A percentile compares a stretch with the other conserved stretches of the same genome.
These are phyloP conservation scores for Millerago galiae DNA, from an alignment of 805 yeast species.

Conservation along the genomic window DNA sequence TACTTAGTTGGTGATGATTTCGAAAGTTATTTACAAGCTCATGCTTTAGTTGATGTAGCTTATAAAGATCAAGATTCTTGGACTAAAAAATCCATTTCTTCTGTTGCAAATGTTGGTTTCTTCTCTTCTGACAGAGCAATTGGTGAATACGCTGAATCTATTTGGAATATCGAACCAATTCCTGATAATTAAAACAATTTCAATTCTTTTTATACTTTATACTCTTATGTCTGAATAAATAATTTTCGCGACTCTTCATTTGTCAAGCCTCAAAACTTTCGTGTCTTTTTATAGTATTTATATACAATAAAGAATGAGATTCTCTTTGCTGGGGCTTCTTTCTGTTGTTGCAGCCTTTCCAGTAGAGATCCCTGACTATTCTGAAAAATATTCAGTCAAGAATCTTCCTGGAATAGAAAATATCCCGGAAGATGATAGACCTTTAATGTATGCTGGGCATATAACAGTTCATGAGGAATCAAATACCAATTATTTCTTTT, in stretches of 20 bases:
- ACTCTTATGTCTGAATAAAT: no score
- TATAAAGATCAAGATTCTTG: constrained; percentile 63
- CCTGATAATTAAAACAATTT: constrained; percentile 3
- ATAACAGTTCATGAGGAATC: constrained; percentile 16
- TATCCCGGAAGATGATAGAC: constrained; percentile 21
- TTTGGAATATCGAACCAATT: constrained; percentile 86
- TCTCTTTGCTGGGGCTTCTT: neutral
- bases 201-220: no score
- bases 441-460: constrained; percentile 41
- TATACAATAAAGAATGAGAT: neutral
- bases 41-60: constrained; percentile 65
- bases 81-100: constrained; percentile 67
- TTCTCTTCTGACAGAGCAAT: constrained; percentile 88
- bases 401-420: constrained; percentile 17
- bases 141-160: constrained; percentile 84
- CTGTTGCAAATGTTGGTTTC: constrained; percentile 92
- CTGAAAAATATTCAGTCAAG: constrained; percentile 11
- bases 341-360: constrained; percentile 7
- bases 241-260: neutral
- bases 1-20: constrained; percentile 88
- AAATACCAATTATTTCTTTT: constrained; percentile 22
- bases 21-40: constrained; percentile 80
- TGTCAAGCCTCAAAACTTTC: neutral
- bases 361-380: constrained; percentile 7
- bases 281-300: no score